Evolutionary conservation across 768 basidiomycete species (phyloP), one percentile per base, ranked within the genome.

Genomic region (Leccinum fibrillosum): DNA sequence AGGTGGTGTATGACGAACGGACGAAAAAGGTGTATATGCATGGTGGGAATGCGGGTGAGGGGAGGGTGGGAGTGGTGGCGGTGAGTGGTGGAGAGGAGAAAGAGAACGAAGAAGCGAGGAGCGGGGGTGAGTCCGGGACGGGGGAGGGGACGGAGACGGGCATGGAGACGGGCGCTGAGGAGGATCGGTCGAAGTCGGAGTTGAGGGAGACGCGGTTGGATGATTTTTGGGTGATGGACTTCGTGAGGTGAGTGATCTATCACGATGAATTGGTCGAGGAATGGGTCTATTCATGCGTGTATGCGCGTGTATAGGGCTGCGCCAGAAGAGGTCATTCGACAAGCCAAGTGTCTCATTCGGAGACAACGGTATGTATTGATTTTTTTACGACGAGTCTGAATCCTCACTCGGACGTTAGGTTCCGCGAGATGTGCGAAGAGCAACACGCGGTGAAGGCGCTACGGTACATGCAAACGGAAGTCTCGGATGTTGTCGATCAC

Each of bases 391-490:
- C 13, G 0, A 1, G 34, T 35, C 13, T 35, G 32, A 9, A 17
- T 21, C 19, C 17, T 17, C 10, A 6, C 10, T 44, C 47, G n/a
- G 4, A 28, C 30, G 35, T 17, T 63, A 92, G 90, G 64, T 92
- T 92, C 74, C 83, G 86, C n/a, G 90, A 93, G 66, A 85, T 91
- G 80, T 89, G 89, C 65, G 83, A 85, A 69, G 82, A 84, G 48
- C 76, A 72, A 15, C 71, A 84, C 2, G 58, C 72, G 1, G 78
- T 88, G 23, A 82, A 85, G 64, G 88, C 91, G 1, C 77, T 93
- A 42, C 79, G 76, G 13, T 92, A 90, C 72, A 74, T 93, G 34
- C 86, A 87, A 69, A 83, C 77, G 0, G 80, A 86, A 51, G 87
- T 93, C 9, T 84, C 84, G 0, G 78, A 78, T 2, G 85, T 89